Evolutionary conservation across 2,329 filamentous ascomycete species (phyloP), one percentile per base, ranked within the genome.

Genomic region (Penicillium concentricum): DNA sequence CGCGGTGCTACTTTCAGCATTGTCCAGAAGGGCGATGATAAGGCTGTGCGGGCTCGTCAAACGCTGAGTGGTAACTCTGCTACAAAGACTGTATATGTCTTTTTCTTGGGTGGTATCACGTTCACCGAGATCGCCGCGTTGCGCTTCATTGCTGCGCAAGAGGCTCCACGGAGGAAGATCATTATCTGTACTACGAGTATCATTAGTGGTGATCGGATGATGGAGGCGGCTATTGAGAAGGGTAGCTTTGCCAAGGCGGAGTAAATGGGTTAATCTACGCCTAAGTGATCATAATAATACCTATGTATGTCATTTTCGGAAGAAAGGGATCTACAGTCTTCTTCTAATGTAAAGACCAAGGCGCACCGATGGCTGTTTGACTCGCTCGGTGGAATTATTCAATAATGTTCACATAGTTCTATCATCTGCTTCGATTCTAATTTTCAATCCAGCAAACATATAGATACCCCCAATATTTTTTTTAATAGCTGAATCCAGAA

Each of bases 71-170:
- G 92, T 0, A 86, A 81, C 47, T 84, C 84, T 16, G 85, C 85
- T 49, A 87, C 87, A 72, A 96, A 96, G 79, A 93, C 90, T 0
- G 88, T 96, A 0, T 90, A 97, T 69, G 87, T 99, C n/a, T 96
- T 97, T 65, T 97, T 97, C 75, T 79, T 99, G 18, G 94, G 94
- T n/a, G 95, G 94, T 2, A 90, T 99, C 54, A 97, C 92, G 0
- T 96, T 95, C 70, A 93, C 94, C 0, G 94, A 99, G 76, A 93
- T 99, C 72, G 92, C 95, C 39, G 94, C 95, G 20, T 73, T 99
- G 70, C 84, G 95, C 53, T 97, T 96, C 71, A 88, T 99, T 64
- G 91, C 90, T 10, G 87, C 87, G 70, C 87, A 93, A 74, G 87
- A 94, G 85, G 84, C 90, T 80, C 87, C 82, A 49, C 87, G 88